Evolutionary conservation across 2,329 filamentous ascomycete species (phyloP).

Genomic region (Dendrostoma leiphaemia): DNA sequence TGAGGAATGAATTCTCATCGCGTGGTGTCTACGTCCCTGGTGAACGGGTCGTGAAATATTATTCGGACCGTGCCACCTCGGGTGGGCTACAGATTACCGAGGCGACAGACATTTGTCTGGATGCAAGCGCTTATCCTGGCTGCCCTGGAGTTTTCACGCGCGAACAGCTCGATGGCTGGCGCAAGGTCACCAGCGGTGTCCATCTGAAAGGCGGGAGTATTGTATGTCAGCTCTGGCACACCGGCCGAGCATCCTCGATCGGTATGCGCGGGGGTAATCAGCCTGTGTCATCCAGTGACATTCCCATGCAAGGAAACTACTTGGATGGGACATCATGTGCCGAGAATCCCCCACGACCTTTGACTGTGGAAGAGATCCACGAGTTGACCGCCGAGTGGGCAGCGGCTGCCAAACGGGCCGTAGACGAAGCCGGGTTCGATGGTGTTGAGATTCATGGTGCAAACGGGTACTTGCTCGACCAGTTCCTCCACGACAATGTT

Average conservation of each 20-base stretch:
- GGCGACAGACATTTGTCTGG: slow-evolving; percentile 29
- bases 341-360: slow-evolving; percentile 50
- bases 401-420: slow-evolving; percentile 49
- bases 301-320: slow-evolving; percentile 21
- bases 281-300: slow-evolving; percentile 5
- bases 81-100: slow-evolving; percentile 30
- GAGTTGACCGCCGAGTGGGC: slow-evolving; percentile 57
- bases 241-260: slow-evolving; percentile 27
- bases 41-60: slow-evolving; percentile 28
- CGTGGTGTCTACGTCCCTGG: slow-evolving; percentile 33
- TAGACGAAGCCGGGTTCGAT: slow-evolving; percentile 65
- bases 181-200: slow-evolving; percentile 54
- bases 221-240: slow-evolving; percentile 54
- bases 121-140: slow-evolving; percentile 28
- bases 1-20: slow-evolving; percentile 30
- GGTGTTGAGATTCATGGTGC: slow-evolving; percentile 61
- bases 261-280: slow-evolving; percentile 18
- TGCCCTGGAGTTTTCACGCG: slow-evolving; percentile 29
- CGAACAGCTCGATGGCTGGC: slow-evolving; percentile 32
- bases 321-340: slow-evolving; percentile 19
- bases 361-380: slow-evolving; percentile 65
- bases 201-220: slow-evolving; percentile 58
- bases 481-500: slow-evolving; percentile 53
- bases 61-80: slow-evolving; percentile 29
- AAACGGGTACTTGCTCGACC: slow-evolving; percentile 61